These are phyloP conservation scores for Boletales sp. DNA, from an alignment of 768 basidiomycete genomes.

Conservation along the genomic window DNA sequence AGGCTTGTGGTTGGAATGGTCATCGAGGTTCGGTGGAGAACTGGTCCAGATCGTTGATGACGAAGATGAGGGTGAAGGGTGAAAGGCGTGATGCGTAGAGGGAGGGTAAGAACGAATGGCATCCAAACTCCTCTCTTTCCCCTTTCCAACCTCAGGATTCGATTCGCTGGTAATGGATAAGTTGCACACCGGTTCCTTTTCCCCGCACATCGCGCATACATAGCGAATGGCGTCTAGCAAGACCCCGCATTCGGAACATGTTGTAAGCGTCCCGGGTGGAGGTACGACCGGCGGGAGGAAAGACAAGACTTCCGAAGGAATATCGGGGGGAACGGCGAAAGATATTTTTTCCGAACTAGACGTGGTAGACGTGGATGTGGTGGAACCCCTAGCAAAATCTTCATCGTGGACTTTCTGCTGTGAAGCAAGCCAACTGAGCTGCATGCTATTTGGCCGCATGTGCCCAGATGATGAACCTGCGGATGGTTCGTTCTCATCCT, in stretches of 20 bases:
- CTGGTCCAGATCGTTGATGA: slow-evolving; percentile 12
- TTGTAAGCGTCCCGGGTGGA: slow-evolving; percentile 62
- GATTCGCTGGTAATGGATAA: slow-evolving; percentile 9
- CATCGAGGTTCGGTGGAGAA: slow-evolving; percentile 13
- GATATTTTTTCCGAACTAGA: slow-evolving; percentile 16
- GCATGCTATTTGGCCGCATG: slow-evolving; percentile 61
- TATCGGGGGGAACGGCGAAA: slow-evolving; percentile 31
- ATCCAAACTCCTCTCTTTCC: slow-evolving; percentile 40
- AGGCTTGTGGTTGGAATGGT: slow-evolving; percentile 36
- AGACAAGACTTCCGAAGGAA: slow-evolving; percentile 51
- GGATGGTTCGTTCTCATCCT: slow-evolving; percentile 29
- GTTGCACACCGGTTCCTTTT: slow-evolving; percentile 50
- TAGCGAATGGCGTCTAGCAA: slow-evolving; percentile 82
- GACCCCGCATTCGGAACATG: slow-evolving; percentile 79
- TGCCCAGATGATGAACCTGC: slow-evolving; percentile 28
- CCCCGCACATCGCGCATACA: slow-evolving; percentile 85
- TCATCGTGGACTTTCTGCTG: slow-evolving; percentile 40
- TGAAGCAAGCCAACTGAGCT: slow-evolving; percentile 60
- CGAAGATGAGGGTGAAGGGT: slow-evolving; percentile 17
- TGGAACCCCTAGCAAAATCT: slow-evolving; percentile 8
- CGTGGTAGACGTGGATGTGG: slow-evolving; percentile 10
- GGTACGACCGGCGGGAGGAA: slow-evolving; percentile 46
- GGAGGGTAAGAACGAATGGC: slow-evolving; percentile 32
- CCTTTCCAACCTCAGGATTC: slow-evolving; percentile 34
- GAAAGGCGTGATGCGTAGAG: slow-evolving; percentile 29